Base-by-base conservation (phyloP, 176 grass and related monocot species). In the Ensete glaucum region DNA sequence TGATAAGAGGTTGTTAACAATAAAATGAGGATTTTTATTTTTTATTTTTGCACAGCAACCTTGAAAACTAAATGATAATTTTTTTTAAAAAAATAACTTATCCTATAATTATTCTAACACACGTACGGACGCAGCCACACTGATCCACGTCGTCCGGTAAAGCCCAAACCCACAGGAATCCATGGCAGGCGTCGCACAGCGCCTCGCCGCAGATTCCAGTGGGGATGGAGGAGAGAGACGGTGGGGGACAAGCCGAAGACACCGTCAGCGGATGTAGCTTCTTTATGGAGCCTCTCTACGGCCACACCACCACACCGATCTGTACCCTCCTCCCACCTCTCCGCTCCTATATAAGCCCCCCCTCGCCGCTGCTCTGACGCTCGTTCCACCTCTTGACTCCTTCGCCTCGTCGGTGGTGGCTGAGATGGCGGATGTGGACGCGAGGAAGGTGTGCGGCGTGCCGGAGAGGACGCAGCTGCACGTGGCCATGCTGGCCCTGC, bases 401-500 rank as follows among this genome's bases (percentile, higher is more conserved):
- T 59, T 9, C 5, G 16, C 16, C 21, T 52, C 20, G 24, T 15
- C 24, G 23, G 63, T 23, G 24, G 70, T 17, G 12, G 59, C 53
- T 62, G 52, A 19, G 79, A 98, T 98, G 95, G 95, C 86, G 73
- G 95, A 98, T 13, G 73, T 5, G 19, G 90, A 87, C 67, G 16
- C 69, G 0, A 86, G 84, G 2, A 75, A 34, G 21, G 67, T 99
- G 12, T 99, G 95, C 60, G 95, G 95, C 11, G 62, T 99, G 85
- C 88, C 95, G 53, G 95, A 99, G 84, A 87, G 85, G 84, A 91
- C 77, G 75, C 95, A 99, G 90, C 86, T 99, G 52, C 95, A 99
- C 59, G 95, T 83, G 51, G 90, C 88, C 82, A 99, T 99, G 95
- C 88, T 99, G 82, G 78, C 86, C 34, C 82, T 99, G 62, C 95